phyloP scores from a whole-genome alignment of 176 grass and related monocot genomes.

The Elaeis guineensis region DNA sequence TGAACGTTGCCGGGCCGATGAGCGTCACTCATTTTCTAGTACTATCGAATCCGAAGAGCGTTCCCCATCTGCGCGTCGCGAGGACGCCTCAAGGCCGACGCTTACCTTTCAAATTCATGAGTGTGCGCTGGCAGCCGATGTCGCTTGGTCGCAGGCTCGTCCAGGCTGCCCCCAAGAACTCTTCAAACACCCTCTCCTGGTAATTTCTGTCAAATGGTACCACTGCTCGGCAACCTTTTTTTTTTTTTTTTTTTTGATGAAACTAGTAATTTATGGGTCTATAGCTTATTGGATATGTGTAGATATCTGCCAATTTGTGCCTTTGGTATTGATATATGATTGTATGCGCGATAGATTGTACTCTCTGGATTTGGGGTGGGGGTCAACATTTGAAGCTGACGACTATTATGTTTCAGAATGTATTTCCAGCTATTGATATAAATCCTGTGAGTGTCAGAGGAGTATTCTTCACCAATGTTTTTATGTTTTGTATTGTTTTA shows the following conservation, averaged over 20 bases:
- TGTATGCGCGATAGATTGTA: conserved; percentile 34
- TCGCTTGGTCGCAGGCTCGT: conserved; percentile 42
- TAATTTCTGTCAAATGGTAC: conserved; percentile 16
- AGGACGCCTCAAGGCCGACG: conserved; percentile 43
- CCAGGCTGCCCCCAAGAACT: conserved; percentile 48
- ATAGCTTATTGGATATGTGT: no score
- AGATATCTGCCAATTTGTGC: no score
- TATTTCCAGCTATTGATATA: conserved; percentile 48
- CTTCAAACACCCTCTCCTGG: conserved; percentile 46
- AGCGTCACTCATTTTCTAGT: conserved; percentile 60
- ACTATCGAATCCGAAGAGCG: conserved; percentile 46
- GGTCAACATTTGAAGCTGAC: conserved; percentile 30
- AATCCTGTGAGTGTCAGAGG: conserved; percentile 29
- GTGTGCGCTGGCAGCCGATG: conserved; percentile 35
- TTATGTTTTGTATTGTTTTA: no score
- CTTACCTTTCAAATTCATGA: conserved; percentile 42
- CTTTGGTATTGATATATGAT: background rate
- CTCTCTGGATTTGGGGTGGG: conserved; percentile 37
- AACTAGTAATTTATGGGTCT: background rate
- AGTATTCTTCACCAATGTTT: background rate
- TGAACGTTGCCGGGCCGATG: conserved; percentile 45
- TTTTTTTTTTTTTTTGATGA: background rate
- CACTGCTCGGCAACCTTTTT: no score
- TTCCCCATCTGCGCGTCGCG: conserved; percentile 36
- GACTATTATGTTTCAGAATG: conserved; percentile 39